Base-by-base conservation (phyloP, 371 early-diverging fungal genomes). In the Mortierella polycephala region DNA sequence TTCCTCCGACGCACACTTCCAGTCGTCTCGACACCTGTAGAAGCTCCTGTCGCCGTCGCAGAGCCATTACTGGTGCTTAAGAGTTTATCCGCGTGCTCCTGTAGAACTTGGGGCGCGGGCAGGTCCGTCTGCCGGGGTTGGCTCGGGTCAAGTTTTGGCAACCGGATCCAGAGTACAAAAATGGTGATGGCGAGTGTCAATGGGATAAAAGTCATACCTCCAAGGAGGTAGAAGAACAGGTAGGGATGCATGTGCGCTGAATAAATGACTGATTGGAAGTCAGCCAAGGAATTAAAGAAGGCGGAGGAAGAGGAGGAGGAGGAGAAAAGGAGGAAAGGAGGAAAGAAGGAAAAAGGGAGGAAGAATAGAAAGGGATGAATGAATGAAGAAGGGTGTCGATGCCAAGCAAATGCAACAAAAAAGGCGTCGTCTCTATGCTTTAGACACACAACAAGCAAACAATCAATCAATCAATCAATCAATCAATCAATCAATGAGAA, bases 181-280 rank as follows among this genome's bases (percentile, higher is more conserved):
- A 68, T n/a, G 54, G 62, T 62, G 20, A 68, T 21, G 23, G 62
- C 18, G 42, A 77, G 46, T 2, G 64, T 68, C 53, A 67, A 18
- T 8, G 77, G 77, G 55, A 77, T 71, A 46, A 77, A 72, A 47
- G 77, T 77, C 59, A 77, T 56, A 11, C 79, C 79, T n/a, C 79
- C 79, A 41, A 79, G 61, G 39, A 79, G 56, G 60, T 79, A 79
- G 60, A 68, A 76, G 64, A 76, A 76, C 0, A 76, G 52, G 61
- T 76, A 76, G 1, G 76, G 76, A 60, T 76, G 76, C 76, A 76
- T 76, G 18, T 9, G 12, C 47, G 23, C 23, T 45, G 14, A 3
- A 7, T 30, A 30, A 30, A 30, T 30, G 30, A 30, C 30, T 30
- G 30, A 30, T 30, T 30, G 30, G 30, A 30, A 30, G 30, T 30